Evolutionary conservation across 2,329 filamentous ascomycete genomes (phyloP), one percentile per base, ranked within the genome.

Genomic region (Penicillium sp.): DNA sequence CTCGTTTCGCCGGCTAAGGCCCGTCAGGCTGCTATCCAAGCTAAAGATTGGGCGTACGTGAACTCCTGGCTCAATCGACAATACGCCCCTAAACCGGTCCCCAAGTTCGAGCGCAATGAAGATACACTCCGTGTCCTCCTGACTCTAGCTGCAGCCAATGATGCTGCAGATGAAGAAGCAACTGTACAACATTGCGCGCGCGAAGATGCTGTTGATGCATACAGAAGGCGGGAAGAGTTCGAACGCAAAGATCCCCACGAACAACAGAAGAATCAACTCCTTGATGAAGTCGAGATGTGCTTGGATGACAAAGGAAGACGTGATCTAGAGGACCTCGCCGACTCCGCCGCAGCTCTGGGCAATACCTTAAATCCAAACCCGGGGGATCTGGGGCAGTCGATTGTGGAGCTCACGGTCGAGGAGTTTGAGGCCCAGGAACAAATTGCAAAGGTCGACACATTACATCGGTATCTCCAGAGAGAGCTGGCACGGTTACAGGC

Each of bases 11-110:
- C 84, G 6, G 83, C 83, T 7, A 86, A 86, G 72, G 83, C 84
- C 23, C 88, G 91, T 58, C 87, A 89, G 59, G 89, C 91, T 64
- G 89, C 90, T 60, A 89, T 89, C 13, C 87, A 89, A 61, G 90
- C 91, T 46, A 92, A 93, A 70, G 92, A 97, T 75, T 97, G 93
- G 93, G 87, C 87, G 54, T 91, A 90, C 64, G 84, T 97, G 65
- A 91, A 95, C 75, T 80, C 81, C 66, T 97, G 93, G 92, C 84
- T 97, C 11, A 80, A 82, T 45, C 82, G 84, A 58, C 89, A 89
- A 69, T 90, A 89, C 65, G 81, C 82, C 44, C 82, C 84, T 31
- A 84, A 83, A 45, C 72, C 82, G 0, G 77, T 87, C 0, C 92
- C 91, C 0, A 71, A 81, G 0, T 96, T 96, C 72, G 93, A 97